Conservation (phyloP, 1,284 basidiomycete genomes). For the Psilocybe mexicana region DNA sequence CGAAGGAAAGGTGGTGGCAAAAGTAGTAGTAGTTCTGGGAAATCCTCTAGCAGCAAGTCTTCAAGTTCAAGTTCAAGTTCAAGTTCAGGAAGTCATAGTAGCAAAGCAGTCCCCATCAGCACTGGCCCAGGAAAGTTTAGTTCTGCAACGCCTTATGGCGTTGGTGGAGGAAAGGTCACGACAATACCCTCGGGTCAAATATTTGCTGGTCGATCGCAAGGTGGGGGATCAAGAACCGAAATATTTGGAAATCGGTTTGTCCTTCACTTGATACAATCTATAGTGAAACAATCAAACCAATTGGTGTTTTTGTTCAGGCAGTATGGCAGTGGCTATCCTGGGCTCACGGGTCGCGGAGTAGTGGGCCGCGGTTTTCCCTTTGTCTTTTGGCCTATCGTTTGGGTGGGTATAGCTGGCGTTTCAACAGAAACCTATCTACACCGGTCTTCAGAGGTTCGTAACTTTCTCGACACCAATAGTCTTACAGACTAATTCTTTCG, state of each 20-base stretch:
- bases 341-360: constrained; percentile 42
- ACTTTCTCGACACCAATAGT: constrained; percentile 21
- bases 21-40: constrained; percentile 20
- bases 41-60: constrained; percentile 19
- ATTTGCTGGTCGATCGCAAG: constrained; percentile 36
- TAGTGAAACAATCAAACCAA: neutral
- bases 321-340: constrained; percentile 64
- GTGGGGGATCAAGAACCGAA: constrained; percentile 38
- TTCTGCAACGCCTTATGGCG: constrained; percentile 28
- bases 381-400: constrained; percentile 60
- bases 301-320: constrained; percentile 35
- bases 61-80: constrained; percentile 21
- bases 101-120: constrained; percentile 22
- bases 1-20: constrained; percentile 32
- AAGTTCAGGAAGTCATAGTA: constrained; percentile 21
- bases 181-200: constrained; percentile 35
- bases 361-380: constrained; percentile 52
- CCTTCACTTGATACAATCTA: neutral
- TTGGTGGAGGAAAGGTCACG: constrained; percentile 31
- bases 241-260: constrained; percentile 37
- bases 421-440: constrained; percentile 40
- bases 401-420: constrained; percentile 40
- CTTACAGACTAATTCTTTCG: constrained; percentile 31
- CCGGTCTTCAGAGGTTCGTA: constrained; percentile 28
- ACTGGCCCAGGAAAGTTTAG: constrained; percentile 24